Evolutionary conservation across 2,329 filamentous ascomycete species (phyloP).

Genomic region (Hymenoscyphus albidus): DNA sequence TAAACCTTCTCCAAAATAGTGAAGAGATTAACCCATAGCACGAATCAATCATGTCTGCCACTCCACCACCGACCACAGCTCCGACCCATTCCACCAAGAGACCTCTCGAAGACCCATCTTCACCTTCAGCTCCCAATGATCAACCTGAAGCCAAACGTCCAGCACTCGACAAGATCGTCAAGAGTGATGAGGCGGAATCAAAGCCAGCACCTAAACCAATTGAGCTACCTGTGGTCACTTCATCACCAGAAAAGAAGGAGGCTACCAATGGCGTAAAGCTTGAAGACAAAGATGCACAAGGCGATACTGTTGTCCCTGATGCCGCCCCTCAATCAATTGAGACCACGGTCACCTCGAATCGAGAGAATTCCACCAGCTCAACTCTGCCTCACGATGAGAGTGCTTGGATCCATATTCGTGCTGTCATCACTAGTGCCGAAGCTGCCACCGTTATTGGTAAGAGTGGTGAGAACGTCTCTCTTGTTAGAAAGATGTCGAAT

Average conservation of each 20-base stretch:
- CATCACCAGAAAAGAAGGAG: conserved; percentile 37
- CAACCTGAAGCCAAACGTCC: conserved; percentile 97
- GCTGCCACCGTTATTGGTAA: conserved; percentile 98
- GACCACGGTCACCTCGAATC: conserved; percentile 42
- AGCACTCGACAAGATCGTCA: conserved; percentile 86
- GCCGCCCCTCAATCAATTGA: conserved; percentile 50
- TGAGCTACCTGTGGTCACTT: conserved; percentile 44
- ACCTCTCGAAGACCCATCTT: conserved; percentile 94
- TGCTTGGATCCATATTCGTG: conserved; percentile 93
- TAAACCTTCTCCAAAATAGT: conserved; percentile 36
- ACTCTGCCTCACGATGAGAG: conserved; percentile 77
- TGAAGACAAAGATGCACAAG: conserved; percentile 55
- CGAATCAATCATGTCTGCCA: conserved; percentile 71
- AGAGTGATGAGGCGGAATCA: conserved; percentile 51
- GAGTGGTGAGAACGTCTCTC: conserved; percentile 96
- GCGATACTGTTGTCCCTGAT: conserved; percentile 67
- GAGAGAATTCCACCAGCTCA: conserved; percentile 34
- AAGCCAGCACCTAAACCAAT: conserved; percentile 38
- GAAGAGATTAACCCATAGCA: conserved; percentile 40
- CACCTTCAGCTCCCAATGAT: conserved; percentile 83
- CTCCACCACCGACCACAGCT: conserved; percentile 48
- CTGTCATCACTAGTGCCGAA: conserved; percentile 95
- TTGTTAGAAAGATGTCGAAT: conserved; percentile 90
- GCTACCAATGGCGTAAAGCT: conserved; percentile 45
- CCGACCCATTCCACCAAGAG: conserved; percentile 78